A percentile compares a stretch with the other conserved stretches of the same genome.
Conservation (phyloP, 768 basidiomycete genomes). For the Xerocomus spinulosus region DNA sequence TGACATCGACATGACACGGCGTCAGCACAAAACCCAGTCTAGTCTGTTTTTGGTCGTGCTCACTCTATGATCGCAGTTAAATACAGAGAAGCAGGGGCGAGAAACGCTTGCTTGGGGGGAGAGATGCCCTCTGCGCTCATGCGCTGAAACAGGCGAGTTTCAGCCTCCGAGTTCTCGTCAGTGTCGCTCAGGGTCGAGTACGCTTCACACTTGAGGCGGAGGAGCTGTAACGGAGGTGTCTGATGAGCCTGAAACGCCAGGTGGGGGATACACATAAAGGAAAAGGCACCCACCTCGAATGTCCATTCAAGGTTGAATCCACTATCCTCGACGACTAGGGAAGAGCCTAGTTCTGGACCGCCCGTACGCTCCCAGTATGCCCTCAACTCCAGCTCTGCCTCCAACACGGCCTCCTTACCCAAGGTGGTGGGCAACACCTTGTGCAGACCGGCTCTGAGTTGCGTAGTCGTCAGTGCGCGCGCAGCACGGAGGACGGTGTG, state of each 20-base stretch:
- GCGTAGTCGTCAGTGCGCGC: conserved; percentile 67
- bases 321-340: conserved; percentile 43
- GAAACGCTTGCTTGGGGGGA: conserved; percentile 47
- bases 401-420: conserved; percentile 87
- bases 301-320: conserved; percentile 69
- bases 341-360: conserved; percentile 29
- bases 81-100: conserved; percentile 84
- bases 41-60: conserved; percentile 34
- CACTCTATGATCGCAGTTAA: conserved; percentile 92
- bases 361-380: conserved; percentile 81
- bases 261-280: background rate
- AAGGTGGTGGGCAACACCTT: conserved; percentile 72
- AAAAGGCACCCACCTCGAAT: conserved; percentile 52
- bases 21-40: conserved; percentile 21
- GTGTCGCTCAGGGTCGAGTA: conserved; percentile 81
- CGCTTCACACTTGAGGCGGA: conserved; percentile 83
- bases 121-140: conserved; percentile 51
- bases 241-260: conserved; percentile 10
- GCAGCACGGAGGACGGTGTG: conserved; percentile 64
- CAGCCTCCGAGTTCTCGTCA: conserved; percentile 68
- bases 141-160: conserved; percentile 57
- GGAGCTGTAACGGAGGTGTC: conserved; percentile 42
- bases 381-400: conserved; percentile 88
- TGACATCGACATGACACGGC: conserved; percentile 17
- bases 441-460: conserved; percentile 66